Percentiles rank a stretch among this genome's conserved stretches.
Evolutionary conservation across 2,329 filamentous ascomycete species (phyloP).

Genomic region (Trichoderma lentiforme): DNA sequence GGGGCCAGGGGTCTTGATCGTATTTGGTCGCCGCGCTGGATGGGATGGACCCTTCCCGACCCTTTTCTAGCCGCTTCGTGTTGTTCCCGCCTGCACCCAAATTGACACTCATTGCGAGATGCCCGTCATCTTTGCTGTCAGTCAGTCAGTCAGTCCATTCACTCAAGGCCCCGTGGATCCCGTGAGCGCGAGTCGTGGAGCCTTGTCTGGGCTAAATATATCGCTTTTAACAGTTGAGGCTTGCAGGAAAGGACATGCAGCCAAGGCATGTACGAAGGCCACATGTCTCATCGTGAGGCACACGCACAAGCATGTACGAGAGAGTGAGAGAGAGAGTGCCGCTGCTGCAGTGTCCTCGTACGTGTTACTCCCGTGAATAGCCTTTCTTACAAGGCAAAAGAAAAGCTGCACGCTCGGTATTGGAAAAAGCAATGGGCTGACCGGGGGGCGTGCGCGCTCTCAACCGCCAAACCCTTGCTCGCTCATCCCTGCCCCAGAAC

Average conservation of each 20-base stretch:
- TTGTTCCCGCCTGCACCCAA: neutral
- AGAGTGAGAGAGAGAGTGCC: neutral
- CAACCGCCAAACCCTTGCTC: neutral
- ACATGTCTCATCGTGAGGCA: neutral
- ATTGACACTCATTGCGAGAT: neutral
- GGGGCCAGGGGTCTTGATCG: neutral
- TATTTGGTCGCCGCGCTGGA: neutral
- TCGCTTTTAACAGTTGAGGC: neutral
- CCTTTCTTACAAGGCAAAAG: neutral
- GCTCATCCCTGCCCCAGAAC: neutral
- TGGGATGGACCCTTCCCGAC: neutral
- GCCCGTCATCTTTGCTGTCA: neutral
- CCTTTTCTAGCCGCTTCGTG: neutral
- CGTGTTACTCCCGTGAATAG: neutral
- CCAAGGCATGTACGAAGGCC: neutral
- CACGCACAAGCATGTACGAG: neutral
- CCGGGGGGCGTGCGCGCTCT: neutral
- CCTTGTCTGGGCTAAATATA: neutral
- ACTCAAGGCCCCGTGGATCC: neutral
- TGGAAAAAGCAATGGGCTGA: neutral
- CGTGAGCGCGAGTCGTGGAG: neutral
- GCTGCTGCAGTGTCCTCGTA: neutral
- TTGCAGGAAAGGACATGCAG: neutral
- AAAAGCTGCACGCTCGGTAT: neutral
- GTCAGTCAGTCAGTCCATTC: neutral